Conservation (phyloP, 768 basidiomycete species). For the Lactifluus hygrophoroides region DNA sequence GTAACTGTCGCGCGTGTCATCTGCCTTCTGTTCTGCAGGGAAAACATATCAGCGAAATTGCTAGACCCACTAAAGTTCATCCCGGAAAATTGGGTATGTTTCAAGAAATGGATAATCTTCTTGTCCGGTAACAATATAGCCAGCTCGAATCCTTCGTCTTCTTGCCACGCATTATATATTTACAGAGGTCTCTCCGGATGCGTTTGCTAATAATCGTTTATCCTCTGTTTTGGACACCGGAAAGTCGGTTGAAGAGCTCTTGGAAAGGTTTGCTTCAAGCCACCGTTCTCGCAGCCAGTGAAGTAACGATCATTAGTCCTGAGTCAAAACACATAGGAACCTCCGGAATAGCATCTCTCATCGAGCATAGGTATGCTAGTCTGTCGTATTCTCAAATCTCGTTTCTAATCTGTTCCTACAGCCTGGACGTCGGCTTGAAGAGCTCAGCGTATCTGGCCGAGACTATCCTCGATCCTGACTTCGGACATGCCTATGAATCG, state of each 20-base stretch:
- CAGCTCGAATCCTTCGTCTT: conserved; percentile 25
- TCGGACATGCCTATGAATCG: background rate
- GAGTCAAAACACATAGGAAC: conserved; percentile 20
- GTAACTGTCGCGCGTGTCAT: background rate
- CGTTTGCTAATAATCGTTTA: conserved; percentile 25
- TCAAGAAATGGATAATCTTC: background rate
- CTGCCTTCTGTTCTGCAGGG: conserved; percentile 23
- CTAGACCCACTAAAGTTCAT: conserved; percentile 26
- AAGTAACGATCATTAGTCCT: background rate
- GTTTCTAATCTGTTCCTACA: background rate
- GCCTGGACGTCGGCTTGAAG: conserved; percentile 22
- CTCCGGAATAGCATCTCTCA: background rate
- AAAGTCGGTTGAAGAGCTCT: conserved; percentile 19
- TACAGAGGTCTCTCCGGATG: conserved; percentile 22
- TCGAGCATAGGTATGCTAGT: background rate
- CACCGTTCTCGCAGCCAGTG: background rate
- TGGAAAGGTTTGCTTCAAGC: background rate
- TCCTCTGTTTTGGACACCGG: conserved; percentile 25
- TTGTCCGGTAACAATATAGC: background rate
- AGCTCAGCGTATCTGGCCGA: conserved; percentile 21
- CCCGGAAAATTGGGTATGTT: conserved; percentile 30
- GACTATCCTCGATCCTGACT: conserved; percentile 17
- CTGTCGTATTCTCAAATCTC: background rate
- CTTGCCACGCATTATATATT: conserved; percentile 28
- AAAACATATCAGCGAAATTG: conserved; percentile 33